Percentiles rank a stretch among this genome's conserved stretches.
Evolutionary conservation across 441 rosid species (phyloP).

Genomic region (Euphorbia corollata): DNA sequence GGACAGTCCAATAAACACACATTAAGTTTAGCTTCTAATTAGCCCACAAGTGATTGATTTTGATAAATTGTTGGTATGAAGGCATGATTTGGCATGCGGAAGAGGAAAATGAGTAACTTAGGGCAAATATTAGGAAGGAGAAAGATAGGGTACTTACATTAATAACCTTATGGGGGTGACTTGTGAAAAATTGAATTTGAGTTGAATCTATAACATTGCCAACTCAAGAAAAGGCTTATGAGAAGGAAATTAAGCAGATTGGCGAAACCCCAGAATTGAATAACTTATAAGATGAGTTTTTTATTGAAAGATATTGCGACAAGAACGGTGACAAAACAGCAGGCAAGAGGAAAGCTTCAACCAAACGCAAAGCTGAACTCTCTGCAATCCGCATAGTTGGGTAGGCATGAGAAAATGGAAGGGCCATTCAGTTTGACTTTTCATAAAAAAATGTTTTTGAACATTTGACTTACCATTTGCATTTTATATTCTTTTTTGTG

Average conservation of each 20-base stretch:
- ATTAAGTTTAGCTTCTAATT: no score
- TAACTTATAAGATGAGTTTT: neutral
- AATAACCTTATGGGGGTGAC: neutral
- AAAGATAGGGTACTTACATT: neutral
- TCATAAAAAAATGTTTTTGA: no score
- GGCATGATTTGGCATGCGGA: neutral
- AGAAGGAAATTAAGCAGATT: neutral
- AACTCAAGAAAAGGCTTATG: neutral
- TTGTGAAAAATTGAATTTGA: neutral
- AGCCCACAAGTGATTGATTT: neutral
- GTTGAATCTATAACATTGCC: no score
- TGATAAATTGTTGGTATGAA: neutral
- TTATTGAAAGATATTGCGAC: neutral
- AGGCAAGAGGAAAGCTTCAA: neutral
- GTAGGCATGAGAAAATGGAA: no score
- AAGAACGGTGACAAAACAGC: neutral
- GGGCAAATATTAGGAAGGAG: neutral
- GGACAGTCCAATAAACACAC: no score
- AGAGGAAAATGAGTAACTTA: neutral
- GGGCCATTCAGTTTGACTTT: no score
- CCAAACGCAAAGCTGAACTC: neutral
- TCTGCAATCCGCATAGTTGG: no score
- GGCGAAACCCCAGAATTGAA: neutral
- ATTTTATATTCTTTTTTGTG: no score
- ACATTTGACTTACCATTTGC: neutral